Conservation (phyloP, 164 flowering plant species). For the Nelumbo lutea region DNA sequence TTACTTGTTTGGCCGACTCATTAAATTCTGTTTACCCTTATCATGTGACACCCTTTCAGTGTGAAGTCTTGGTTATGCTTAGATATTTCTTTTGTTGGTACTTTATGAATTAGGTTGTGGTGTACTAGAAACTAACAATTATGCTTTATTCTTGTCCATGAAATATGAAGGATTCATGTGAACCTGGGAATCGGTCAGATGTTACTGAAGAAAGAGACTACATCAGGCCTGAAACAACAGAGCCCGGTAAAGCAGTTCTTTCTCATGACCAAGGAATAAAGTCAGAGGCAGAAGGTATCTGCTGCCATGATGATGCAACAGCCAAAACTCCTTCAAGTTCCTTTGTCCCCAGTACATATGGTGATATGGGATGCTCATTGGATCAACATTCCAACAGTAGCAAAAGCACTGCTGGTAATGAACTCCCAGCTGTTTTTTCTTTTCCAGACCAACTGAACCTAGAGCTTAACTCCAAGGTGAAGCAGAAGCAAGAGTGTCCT, state of each 20-base stretch:
- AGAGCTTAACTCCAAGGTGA: slow-evolving; percentile 16
- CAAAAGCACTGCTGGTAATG: slow-evolving; percentile 12
- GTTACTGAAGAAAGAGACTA: slow-evolving; percentile 72
- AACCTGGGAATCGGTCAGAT: slow-evolving; percentile 76
- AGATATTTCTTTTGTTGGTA: no score
- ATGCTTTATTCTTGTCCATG: slow-evolving; percentile 4
- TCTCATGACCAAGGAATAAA: slow-evolving; percentile 21
- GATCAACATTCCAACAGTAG: slow-evolving; percentile 18
- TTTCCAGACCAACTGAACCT: slow-evolving; percentile 9
- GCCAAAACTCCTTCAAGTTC: slow-evolving; percentile 15
- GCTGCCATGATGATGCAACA: slow-evolving; percentile 10
- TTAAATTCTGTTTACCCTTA: no score
- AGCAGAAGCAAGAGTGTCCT: slow-evolving; percentile 18
- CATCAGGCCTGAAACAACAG: slow-evolving; percentile 24
- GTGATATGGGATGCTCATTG: slow-evolving; percentile 9
- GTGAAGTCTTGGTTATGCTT: no score
- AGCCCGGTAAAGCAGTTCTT: slow-evolving; percentile 8
- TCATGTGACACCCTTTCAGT: no score
- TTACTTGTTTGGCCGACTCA: no score
- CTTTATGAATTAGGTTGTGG: no score
- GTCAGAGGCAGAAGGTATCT: slow-evolving; percentile 14
- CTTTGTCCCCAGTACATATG: slow-evolving; percentile 13
- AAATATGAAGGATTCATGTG: slow-evolving; percentile 58
- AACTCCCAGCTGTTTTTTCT: slow-evolving; percentile 16
- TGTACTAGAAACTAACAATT: background rate